Evolutionary conservation across 129 eudicot species (phyloP), one percentile per base, ranked within the genome.

Genomic region (Scalesia atractyloides): DNA sequence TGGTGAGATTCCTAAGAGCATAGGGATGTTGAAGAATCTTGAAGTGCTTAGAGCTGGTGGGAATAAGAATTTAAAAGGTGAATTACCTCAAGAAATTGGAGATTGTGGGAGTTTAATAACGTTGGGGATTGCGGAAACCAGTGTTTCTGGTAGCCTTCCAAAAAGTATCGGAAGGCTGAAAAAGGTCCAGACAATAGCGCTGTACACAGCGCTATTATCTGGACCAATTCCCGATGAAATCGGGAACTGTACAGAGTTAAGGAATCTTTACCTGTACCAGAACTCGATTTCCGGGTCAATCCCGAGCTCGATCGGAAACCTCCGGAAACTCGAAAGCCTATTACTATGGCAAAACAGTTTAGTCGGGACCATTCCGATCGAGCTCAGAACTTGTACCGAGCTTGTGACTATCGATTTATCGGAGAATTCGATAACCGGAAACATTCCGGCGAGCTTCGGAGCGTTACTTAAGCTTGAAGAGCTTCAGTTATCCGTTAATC

Each of bases 191-290:
- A 95, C 99, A 2, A 59, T 95, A 16, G 99, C 96, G 0, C 85
- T 95, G 2, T 95, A 95, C 77, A 88, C 97, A 0, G 83, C 94
- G 16, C 64, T 80, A 1, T 41, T 95, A 26, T 86, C 97, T 0
- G 96, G 91, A 10, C 76, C 91, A 13, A 83, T 95, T 52, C 99
- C 99, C 0, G 91, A 88, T n/a, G 94, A 90, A 81, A 95, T 95
- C 15, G 99, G 97, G 13, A 72, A 95, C 12, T 95, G 99, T 64
- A 84, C 79, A 56, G 96, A 88, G 30, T 53, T 95, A 56, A 86
- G 79, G 80, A 86, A 85, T 50, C 43, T 95, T 9, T 95, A 88
- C 36, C 37, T 95, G 78, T 86, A 95, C 67, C 96, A 95, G 77
- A 95, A 95, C 47, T 86, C 97, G 6, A 88, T 95, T 60, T 74